Base-by-base conservation (phyloP, 768 basidiomycete genomes). In the Phanerodontia chrysosporium region DNA sequence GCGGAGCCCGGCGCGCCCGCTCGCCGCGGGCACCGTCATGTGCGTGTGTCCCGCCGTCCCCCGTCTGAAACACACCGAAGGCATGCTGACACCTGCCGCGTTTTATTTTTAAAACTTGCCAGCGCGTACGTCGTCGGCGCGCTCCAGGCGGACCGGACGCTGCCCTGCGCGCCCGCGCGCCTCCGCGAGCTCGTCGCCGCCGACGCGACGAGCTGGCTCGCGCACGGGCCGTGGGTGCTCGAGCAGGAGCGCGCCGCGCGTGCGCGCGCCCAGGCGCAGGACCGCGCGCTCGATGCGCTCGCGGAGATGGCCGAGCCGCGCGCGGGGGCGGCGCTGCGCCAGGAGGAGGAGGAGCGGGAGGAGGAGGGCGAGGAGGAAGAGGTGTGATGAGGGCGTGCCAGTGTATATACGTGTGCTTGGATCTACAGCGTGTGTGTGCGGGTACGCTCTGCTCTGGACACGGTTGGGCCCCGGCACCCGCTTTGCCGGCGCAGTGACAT, bases 11-110 rank as follows among this genome's bases (percentile, higher is more conserved):
- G 64, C 72, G 27, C 73, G 78, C 55, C 80, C 80, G 18, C 71
- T 82, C 44, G 75, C 75, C 46, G 72, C 75, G 54, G 72, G 75
- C 48, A 79, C 80, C 1, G 80, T 81, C 44, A 80, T 82, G 78
- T 81, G 49, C 63, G 76, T 68, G n/a, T 48, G 27, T 28, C 21
- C 16, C 27, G 39, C 4, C 16, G 10, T 32, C 10, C 21, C 30
- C 12, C 14, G 35, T 27, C 51, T 13, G 22, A n/a, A n/a, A n/a
- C n/a, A n/a, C n/a, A n/a, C n/a, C n/a, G n/a, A n/a, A n/a, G n/a
- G n/a, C n/a, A 14, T 44, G 49, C 51, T 22, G 25, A 44, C 39
- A n/a, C n/a, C n/a, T n/a, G n/a, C n/a, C n/a, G n/a, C n/a, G n/a
- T n/a, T n/a, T n/a, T n/a, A n/a, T n/a, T n/a, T n/a, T n/a, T n/a